These are phyloP conservation scores for Phytopythium mirpurense DNA, from an alignment of 352 stramenopile genomes.

Conservation along the genomic window DNA sequence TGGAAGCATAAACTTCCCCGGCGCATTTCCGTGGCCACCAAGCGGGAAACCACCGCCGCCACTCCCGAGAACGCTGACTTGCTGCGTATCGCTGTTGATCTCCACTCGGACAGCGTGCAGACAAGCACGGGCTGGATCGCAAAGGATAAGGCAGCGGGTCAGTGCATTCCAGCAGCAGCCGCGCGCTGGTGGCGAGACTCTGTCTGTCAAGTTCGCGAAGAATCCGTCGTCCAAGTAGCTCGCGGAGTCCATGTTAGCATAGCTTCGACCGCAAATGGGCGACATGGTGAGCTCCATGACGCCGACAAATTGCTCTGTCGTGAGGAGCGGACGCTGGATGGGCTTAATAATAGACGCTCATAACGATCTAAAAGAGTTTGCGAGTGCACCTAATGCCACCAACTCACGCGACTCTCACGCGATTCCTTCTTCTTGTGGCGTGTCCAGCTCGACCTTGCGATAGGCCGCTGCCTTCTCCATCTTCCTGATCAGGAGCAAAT, in stretches of 20 bases:
- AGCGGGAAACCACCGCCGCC: conserved; percentile 13
- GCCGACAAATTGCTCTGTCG: no score
- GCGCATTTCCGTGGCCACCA: conserved; percentile 24
- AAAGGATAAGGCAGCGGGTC: conserved; percentile 42
- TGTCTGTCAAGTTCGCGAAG: conserved; percentile 6
- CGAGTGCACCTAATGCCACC: no score
- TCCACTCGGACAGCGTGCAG: conserved; percentile 22
- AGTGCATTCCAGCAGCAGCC: conserved; percentile 49
- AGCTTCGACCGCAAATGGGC: conserved; percentile 30
- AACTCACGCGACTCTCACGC: no score
- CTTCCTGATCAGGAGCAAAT: conserved; percentile 7
- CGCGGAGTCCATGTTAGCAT: conserved; percentile 11
- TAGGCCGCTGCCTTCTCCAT: background rate
- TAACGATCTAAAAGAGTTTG: no score
- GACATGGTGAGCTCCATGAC: conserved; percentile 27
- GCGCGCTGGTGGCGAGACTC: conserved; percentile 15
- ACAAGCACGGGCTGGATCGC: conserved; percentile 33
- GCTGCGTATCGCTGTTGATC: conserved; percentile 15
- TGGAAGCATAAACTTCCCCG: conserved; percentile 44
- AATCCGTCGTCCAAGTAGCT: conserved; percentile 10
- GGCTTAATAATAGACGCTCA: no score
- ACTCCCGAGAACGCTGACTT: conserved; percentile 10
- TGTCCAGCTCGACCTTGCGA: background rate
- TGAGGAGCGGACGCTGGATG: no score
- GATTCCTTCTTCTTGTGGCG: background rate